These are phyloP conservation scores for Ciborinia camelliae DNA, from an alignment of 2,329 filamentous ascomycete species.

Conservation along the genomic window DNA sequence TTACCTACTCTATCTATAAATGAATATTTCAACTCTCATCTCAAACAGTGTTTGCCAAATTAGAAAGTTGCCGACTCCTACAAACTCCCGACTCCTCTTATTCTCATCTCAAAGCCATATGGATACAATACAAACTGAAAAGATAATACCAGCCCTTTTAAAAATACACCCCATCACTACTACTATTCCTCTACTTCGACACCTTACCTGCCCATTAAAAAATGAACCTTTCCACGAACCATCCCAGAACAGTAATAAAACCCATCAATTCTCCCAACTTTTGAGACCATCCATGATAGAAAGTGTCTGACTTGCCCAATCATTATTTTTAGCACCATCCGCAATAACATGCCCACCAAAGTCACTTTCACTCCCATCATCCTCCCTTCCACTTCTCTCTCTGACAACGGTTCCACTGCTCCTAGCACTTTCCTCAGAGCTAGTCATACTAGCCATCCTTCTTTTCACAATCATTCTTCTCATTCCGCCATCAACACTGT, in stretches of 20 bases:
- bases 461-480: slow-evolving; percentile 17
- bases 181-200: too few relatives aligned
- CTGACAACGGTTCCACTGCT: slow-evolving; percentile 31
- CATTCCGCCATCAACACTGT: slow-evolving; percentile 17
- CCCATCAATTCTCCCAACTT: neutral
- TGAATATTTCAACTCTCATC: neutral
- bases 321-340: slow-evolving; percentile 21
- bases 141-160: neutral
- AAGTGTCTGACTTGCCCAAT: slow-evolving; percentile 19
- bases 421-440: slow-evolving; percentile 27
- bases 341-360: neutral
- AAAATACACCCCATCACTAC: neutral
- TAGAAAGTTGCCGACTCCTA: too few relatives aligned
- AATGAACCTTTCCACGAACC: neutral
- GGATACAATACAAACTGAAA: neutral
- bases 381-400: slow-evolving; percentile 13
- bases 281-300: slow-evolving; percentile 6
- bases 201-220: neutral
- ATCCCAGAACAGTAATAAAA: neutral
- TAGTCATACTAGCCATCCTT: slow-evolving; percentile 25
- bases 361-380: slow-evolving; percentile 19
- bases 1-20: neutral
- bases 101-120: neutral
- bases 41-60: neutral
- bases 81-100: neutral